Conservation (phyloP, 441 rosid species). For the Populus hybrid region DNA sequence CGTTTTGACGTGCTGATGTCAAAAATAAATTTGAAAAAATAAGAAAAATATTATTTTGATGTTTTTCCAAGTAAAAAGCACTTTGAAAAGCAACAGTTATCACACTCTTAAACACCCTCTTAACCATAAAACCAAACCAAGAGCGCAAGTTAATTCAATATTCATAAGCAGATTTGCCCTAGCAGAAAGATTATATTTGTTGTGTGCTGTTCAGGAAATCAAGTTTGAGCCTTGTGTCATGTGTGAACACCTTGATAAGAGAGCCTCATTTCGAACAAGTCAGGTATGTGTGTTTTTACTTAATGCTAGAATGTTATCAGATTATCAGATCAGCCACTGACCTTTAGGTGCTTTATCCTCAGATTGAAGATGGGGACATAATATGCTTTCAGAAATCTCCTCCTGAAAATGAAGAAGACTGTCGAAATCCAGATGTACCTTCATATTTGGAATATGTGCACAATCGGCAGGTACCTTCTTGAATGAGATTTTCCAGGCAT, state of each 20-base stretch:
- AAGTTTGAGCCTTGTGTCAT: slow-evolving; percentile 88
- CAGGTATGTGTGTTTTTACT: slow-evolving; percentile 49
- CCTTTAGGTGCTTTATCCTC: slow-evolving; percentile 22
- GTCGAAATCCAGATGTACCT: slow-evolving; percentile 73
- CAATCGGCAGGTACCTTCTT: slow-evolving; percentile 74
- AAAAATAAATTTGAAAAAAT: too few species aligned
- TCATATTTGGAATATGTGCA: slow-evolving; percentile 95
- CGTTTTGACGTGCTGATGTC: too few species aligned
- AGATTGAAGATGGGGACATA: slow-evolving; percentile 98
- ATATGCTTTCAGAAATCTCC: slow-evolving; percentile 87
- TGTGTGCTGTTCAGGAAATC: slow-evolving; percentile 63
- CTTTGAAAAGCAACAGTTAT: too few species aligned
- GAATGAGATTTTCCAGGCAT: slow-evolving; percentile 2
- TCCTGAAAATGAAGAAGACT: slow-evolving; percentile 48
- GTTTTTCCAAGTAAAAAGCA: too few species aligned
- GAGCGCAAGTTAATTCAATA: not conserved
- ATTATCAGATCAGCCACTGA: slow-evolving; percentile 3
- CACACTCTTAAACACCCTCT: too few species aligned
- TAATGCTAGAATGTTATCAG: slow-evolving; percentile 2
- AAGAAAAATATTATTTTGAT: too few species aligned
- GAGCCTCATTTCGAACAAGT: slow-evolving; percentile 61
- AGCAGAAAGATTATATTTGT: slow-evolving; percentile 15
- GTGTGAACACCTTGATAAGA: slow-evolving; percentile 94
- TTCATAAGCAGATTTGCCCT: not conserved
- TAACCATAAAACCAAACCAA: not conserved